Conservation (phyloP, 139 green algal species). For the Astrephomene gubernaculifera region DNA sequence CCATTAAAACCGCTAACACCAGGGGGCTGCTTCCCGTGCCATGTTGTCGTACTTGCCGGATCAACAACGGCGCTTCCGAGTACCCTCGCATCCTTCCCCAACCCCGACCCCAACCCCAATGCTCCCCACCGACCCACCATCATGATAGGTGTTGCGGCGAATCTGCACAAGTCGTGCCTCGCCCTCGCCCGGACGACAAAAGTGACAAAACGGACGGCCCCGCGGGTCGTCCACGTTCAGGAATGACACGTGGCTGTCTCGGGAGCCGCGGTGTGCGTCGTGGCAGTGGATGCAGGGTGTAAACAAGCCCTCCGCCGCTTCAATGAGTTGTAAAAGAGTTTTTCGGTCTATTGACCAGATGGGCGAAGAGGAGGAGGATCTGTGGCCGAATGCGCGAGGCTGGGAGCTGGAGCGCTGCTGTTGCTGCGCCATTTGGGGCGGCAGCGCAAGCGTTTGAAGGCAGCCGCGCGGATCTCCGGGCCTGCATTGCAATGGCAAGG, state of each 20-base stretch:
- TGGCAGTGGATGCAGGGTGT: slow-evolving; percentile 33
- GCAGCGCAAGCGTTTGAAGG: too few species aligned
- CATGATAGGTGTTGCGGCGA: slow-evolving; percentile 80
- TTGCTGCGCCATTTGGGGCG: too few species aligned
- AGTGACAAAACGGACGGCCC: slow-evolving; percentile 20
- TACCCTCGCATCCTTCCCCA: too few species aligned
- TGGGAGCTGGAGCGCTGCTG: too few species aligned
- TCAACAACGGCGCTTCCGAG: too few species aligned
- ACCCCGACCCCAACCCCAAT: too few species aligned
- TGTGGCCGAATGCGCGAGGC: too few species aligned
- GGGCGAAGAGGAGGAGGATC: background rate
- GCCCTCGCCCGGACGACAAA: slow-evolving; percentile 21
- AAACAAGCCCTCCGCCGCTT: slow-evolving; percentile 25
- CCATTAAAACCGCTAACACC: too few species aligned
- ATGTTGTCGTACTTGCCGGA: too few species aligned
- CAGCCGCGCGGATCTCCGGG: too few species aligned
- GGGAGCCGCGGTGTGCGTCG: background rate
- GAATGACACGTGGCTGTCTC: slow-evolving; percentile 36
- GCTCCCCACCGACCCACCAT: slow-evolving; percentile 46
- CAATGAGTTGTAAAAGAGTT: background rate
- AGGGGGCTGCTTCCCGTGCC: too few species aligned
- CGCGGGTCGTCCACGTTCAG: slow-evolving; percentile 26
- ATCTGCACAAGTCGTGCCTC: slow-evolving; percentile 57
- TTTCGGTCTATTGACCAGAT: background rate
- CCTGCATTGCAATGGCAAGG: too few species aligned